A percentile compares a stretch with the other conserved stretches of the same genome.
Evolutionary conservation across 371 early-diverging fungal genomes (phyloP).

Genomic region (Actinomortierella ambigua): DNA sequence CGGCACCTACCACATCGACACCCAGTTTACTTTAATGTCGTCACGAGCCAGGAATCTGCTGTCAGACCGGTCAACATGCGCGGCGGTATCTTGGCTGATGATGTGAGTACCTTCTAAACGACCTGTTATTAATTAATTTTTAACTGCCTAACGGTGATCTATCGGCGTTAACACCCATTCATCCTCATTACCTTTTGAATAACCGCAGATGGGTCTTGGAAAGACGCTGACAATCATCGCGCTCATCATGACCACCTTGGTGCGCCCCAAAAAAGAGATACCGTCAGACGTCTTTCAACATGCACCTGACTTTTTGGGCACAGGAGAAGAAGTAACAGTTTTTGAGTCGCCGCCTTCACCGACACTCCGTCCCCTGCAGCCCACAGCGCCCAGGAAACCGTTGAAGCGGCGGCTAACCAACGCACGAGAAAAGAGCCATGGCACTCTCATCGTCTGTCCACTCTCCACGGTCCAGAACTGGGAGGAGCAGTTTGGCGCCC

Average conservation of each 20-base stretch:
- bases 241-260: constrained; percentile 49
- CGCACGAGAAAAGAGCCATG: constrained; percentile 33
- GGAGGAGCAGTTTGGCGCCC: constrained; percentile 67
- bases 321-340: constrained; percentile 41
- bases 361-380: constrained; percentile 33
- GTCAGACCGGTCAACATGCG: constrained; percentile 47
- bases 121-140: no score
- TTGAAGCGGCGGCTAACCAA: constrained; percentile 29
- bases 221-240: constrained; percentile 68
- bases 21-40: constrained; percentile 48
- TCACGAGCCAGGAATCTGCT: constrained; percentile 49
- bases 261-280: constrained; percentile 2
- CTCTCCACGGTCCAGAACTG: constrained; percentile 68
- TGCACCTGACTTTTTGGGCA: constrained; percentile 32
- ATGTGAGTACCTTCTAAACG: constrained; percentile 22
- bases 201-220: constrained; percentile 62
- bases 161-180: no score
- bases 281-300: no score
- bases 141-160: no score
- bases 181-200: no score
- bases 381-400: constrained; percentile 31
- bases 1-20: constrained; percentile 29
- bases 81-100: constrained; percentile 41
- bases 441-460: constrained; percentile 71
- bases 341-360: constrained; percentile 44